phyloP scores from a whole-genome alignment of 768 basidiomycete genomes.

The Naganishia kalamii region DNA sequence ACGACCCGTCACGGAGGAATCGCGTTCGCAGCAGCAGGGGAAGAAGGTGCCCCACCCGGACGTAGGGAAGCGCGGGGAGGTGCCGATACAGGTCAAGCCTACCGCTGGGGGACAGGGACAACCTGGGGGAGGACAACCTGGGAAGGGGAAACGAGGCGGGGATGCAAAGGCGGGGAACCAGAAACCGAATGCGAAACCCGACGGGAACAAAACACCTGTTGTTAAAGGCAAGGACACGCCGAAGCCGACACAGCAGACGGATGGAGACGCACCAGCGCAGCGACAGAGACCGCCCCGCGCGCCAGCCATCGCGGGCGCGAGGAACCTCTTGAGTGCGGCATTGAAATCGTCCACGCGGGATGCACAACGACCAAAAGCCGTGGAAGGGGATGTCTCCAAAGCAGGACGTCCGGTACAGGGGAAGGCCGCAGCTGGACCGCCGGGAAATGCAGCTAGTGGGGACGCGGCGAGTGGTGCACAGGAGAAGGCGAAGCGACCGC shows the following conservation, averaged over 20 bases:
- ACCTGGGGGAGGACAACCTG: neutral
- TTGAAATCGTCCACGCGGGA: slow-evolving; percentile 4
- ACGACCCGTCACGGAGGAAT: neutral
- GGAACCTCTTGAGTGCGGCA: neutral
- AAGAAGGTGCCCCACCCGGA: neutral
- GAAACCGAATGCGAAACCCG: neutral
- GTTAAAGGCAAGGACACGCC: neutral
- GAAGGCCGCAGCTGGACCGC: neutral
- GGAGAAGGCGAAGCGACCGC: neutral
- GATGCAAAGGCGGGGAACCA: neutral
- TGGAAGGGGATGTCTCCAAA: no score
- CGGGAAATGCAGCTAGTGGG: neutral
- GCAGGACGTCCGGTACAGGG: no score
- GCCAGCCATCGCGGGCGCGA: neutral
- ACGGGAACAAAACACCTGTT: neutral
- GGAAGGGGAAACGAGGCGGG: neutral
- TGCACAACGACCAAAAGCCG: no score
- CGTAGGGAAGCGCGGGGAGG: neutral
- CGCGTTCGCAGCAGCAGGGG: neutral
- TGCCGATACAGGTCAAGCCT: neutral
- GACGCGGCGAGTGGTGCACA: neutral
- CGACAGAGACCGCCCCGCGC: neutral
- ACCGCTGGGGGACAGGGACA: neutral
- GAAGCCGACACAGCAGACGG: neutral
- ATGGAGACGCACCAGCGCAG: neutral